Conservation (phyloP, 2,329 filamentous ascomycete species). For the Chaetomium sp. region DNA sequence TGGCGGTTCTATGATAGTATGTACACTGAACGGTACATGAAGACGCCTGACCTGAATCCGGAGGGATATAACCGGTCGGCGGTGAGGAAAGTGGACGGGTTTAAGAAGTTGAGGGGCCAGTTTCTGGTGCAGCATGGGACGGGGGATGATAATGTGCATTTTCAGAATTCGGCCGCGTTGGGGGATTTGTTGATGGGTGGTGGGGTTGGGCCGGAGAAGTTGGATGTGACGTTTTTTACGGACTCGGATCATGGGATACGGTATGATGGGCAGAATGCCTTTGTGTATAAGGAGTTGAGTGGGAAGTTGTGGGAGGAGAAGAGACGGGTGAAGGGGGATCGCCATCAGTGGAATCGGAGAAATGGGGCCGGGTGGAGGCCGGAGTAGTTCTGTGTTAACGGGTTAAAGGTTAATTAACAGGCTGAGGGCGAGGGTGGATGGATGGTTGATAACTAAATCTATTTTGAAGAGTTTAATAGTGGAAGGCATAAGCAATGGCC, state of each 20-base stretch:
- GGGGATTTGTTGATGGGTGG: conserved; percentile 54
- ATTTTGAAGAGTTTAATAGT: no score
- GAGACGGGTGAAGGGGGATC: conserved; percentile 33
- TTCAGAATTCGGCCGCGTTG: conserved; percentile 58
- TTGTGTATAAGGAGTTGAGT: conserved; percentile 56
- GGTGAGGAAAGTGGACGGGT: conserved; percentile 51
- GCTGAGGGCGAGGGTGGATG: no score
- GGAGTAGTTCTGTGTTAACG: no score
- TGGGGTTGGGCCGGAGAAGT: conserved; percentile 53
- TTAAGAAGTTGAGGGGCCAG: conserved; percentile 54
- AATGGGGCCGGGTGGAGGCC: not conserved
- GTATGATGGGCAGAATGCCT: conserved; percentile 49
- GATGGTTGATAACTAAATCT: no score
- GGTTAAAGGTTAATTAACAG: no score
- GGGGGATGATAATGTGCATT: conserved; percentile 67
- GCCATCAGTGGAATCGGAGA: conserved; percentile 24
- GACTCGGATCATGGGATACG: conserved; percentile 57
- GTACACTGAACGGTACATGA: conserved; percentile 71
- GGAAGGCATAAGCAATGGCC: no score
- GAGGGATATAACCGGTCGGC: conserved; percentile 56
- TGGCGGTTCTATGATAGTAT: conserved; percentile 67
- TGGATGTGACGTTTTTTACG: conserved; percentile 59
- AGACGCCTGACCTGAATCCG: conserved; percentile 48
- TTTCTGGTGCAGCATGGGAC: conserved; percentile 60
- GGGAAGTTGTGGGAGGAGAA: conserved; percentile 57